Evolutionary conservation across 805 yeast species (phyloP), one percentile per base, ranked within the genome.

Genomic region (Scheffersomyces stipitis): DNA sequence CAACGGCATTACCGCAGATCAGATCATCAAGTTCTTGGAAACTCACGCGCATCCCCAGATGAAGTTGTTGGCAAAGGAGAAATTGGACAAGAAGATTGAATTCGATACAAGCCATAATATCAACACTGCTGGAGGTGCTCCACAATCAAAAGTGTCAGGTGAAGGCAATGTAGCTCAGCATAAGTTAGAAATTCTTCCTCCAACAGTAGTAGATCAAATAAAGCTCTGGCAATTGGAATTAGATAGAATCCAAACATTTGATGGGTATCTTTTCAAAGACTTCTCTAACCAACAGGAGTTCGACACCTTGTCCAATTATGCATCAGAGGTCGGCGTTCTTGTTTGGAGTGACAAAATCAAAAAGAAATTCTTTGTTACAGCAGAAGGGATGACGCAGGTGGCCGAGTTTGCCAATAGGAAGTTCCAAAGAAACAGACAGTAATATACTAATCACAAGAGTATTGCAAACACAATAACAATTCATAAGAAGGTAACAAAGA

Each of bases 181-280:
- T 46, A 56, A 75, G 44, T 51, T 80, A 40, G 81, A 82, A 53
- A 67, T 93, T 9, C 58, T 86, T 4, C 98, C 98, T 3, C 96
- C 98, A 0, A 93, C 96, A 0, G 96, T 93, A n/a, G 86, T 87
- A 1, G 99, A 93, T 62, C 99, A 93, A 59, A 86, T 93, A 49
- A 83, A 81, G 56, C 71, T 93, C 36, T 93, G 99, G 99, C 98
- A 93, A 66, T 69, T 93, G 42, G 99, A 93, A 58, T 64, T 90
- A 65, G 98, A 93, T 59, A 77, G 99, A 62, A 86, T 93, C 46
- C 81, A 85, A 48, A 78, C 93, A 1, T 85, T 80, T 34, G 87
- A 82, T 18, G 99, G 99, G 0, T 89, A 83, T 41, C 62, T 93
- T 31, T 93, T 86, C 64, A 83, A 87, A 39, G 96, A 91, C 50